Base-by-base conservation (phyloP, 2,329 filamentous ascomycete species). In the Venturia nashicola region DNA sequence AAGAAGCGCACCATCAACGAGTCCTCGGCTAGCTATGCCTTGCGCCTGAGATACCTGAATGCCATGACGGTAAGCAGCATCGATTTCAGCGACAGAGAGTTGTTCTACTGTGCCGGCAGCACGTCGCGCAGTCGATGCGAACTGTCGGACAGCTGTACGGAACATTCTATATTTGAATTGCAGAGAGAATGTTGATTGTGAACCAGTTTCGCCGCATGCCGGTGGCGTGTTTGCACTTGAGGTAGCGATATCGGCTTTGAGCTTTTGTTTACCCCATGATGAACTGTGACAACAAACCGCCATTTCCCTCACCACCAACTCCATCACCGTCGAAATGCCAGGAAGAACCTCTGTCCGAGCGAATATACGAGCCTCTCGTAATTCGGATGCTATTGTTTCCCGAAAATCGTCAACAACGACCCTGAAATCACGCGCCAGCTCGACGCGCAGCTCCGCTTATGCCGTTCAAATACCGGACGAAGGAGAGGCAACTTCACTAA, bases 1-100 rank as follows among this genome's bases (percentile, higher is more conserved):
- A 36, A 27, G 44, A 34, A 59, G 66, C 77, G 67, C 82, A 94
- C 91, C 91, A 79, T 89, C 91, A 63, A 90, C 86, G 69, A 97
- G 82, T 59, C 79, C 79, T 69, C 90, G 87, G 73, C 87, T 83
- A 61, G 90, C 86, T 65, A 90, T 78, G 64, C 90, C 88, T 75
- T 96, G 91, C 39, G 89, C 89, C 72, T 85, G 85, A 51, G 90
- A 91, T 65, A 96, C 86, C 67, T 82, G 82, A 66, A 93, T 79
- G 36, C 86, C 86, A 71, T 90, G 85, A 57, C 83, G 72, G 66
- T 83, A 81, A 20, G 76, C 73, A 11, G 76, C 77, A 67, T 82
- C 79, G 64, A 78, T 75, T 64, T 79, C 75, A 9, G 76, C 73
- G 36, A 75, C 70, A 40, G 71, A 74, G 6, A 65, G 59, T 65